phyloP scores from a whole-genome alignment of 2,329 filamentous ascomycete species.

The Claviceps paspali region DNA sequence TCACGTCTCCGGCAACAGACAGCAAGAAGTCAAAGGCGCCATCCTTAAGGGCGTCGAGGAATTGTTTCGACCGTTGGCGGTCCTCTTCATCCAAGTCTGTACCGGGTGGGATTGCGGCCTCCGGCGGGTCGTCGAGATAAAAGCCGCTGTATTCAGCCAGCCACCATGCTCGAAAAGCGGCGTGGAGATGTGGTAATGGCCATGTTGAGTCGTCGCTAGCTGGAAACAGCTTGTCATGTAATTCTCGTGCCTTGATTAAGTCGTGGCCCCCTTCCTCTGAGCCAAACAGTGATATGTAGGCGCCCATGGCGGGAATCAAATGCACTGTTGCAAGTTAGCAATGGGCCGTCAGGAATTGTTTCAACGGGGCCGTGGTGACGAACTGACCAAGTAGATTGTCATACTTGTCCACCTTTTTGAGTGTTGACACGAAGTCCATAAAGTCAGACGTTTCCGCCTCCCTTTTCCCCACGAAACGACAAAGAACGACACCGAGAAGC shows the following conservation, averaged over 20 bases:
- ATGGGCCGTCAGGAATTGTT: conserved; percentile 2
- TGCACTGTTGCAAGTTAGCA: conserved; percentile 38
- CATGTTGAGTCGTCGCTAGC: conserved; percentile 54
- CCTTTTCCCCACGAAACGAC: conserved; percentile 61
- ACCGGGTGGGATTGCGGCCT: conserved; percentile 37
- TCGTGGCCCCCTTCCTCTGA: conserved; percentile 57
- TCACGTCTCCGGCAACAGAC: conserved; percentile 67
- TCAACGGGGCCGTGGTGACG: neutral
- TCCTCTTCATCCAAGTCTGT: conserved; percentile 55
- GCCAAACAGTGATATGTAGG: conserved; percentile 63
- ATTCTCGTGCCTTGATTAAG: conserved; percentile 50
- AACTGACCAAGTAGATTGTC: conserved; percentile 43
- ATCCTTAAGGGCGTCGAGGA: conserved; percentile 66
- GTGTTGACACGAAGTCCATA: conserved; percentile 47
- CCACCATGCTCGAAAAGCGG: conserved; percentile 73
- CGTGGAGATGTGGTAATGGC: conserved; percentile 60
- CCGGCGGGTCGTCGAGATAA: conserved; percentile 59
- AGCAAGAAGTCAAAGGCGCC: conserved; percentile 88
- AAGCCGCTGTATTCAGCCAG: conserved; percentile 84
- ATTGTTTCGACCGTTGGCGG: conserved; percentile 54
- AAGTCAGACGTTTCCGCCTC: conserved; percentile 61
- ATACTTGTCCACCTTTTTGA: conserved; percentile 62
- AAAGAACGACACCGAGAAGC: conserved; percentile 64
- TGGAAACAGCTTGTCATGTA: conserved; percentile 54
- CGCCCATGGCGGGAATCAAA: conserved; percentile 63